Percentiles rank a stretch among this genome's conserved stretches.
phyloP scores from a whole-genome alignment of 805 yeast genomes.

The Spathaspora girioi region DNA sequence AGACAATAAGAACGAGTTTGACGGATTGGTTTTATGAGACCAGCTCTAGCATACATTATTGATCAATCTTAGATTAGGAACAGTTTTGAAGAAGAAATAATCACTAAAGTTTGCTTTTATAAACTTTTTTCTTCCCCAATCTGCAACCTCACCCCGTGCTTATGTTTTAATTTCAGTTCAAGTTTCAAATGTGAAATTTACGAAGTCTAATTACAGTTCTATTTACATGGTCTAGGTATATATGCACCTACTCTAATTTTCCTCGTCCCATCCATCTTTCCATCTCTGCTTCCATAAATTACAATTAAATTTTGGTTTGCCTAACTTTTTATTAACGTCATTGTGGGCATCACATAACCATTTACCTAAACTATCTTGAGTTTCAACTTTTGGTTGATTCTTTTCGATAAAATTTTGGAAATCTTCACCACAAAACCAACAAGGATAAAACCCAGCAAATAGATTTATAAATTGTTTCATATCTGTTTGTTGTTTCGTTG shows the following conservation, averaged over 20 bases:
- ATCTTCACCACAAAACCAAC: slow-evolving; percentile 90
- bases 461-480: slow-evolving; percentile 64
- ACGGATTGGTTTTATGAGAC: background rate
- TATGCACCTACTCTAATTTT: background rate
- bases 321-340: slow-evolving; percentile 81
- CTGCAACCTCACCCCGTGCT: background rate
- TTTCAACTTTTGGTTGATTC: slow-evolving; percentile 53
- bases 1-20: slow-evolving; percentile 3
- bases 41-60: background rate
- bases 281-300: slow-evolving; percentile 89
- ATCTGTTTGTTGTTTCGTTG: slow-evolving; percentile 59
- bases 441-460: slow-evolving; percentile 83
- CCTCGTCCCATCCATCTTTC: slow-evolving; percentile 85
- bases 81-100: background rate
- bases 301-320: slow-evolving; percentile 85
- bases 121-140: background rate
- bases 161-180: background rate
- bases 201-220: background rate
- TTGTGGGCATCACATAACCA: slow-evolving; percentile 98
- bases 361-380: slow-evolving; percentile 74
- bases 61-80: background rate
- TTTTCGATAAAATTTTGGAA: slow-evolving; percentile 58
- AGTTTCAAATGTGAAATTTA: too few relatives aligned
- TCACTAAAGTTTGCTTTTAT: background rate
- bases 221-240: background rate